These are phyloP conservation scores for Priceomyces castillae DNA, from an alignment of 805 yeast species.

Conservation along the genomic window DNA sequence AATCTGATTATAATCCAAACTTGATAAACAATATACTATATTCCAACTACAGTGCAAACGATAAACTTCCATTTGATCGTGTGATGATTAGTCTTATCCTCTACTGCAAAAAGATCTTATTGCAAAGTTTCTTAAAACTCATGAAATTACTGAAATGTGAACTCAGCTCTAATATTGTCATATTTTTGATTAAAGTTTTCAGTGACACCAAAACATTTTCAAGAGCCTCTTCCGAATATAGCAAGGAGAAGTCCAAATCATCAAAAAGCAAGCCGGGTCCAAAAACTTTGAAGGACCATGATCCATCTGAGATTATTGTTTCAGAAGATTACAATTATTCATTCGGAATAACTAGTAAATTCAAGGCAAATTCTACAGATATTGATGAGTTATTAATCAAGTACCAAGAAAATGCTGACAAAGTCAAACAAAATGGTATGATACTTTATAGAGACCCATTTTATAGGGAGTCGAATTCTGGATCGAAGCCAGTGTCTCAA, in stretches of 20 bases:
- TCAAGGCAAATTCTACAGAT: constrained; percentile 19
- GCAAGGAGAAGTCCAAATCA: constrained; percentile 18
- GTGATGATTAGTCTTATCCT: constrained; percentile 32
- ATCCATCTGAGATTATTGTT: constrained; percentile 28
- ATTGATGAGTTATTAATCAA: constrained; percentile 38
- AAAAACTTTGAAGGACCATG: constrained; percentile 21
- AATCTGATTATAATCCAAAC: constrained; percentile 27
- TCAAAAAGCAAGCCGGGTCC: constrained; percentile 14
- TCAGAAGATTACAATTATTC: constrained; percentile 48
- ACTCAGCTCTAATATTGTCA: constrained; percentile 40
- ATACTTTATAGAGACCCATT: constrained; percentile 10
- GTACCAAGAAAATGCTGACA: constrained; percentile 8
- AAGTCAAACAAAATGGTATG: not conserved
- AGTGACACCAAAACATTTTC: constrained; percentile 36
- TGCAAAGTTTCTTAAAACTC: constrained; percentile 34
- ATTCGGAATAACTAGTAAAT: constrained; percentile 55
- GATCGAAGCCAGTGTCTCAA: not conserved
- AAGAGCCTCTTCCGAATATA: constrained; percentile 11
- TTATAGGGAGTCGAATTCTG: constrained; percentile 2
- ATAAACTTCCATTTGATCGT: constrained; percentile 22
- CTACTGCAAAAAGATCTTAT: constrained; percentile 35
- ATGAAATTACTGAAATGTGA: constrained; percentile 34
- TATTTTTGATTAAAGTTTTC: constrained; percentile 36
- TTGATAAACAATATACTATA: constrained; percentile 28
- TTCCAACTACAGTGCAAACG: constrained; percentile 20